These are phyloP conservation scores for Botryotinia convoluta DNA, from an alignment of 2,329 filamentous ascomycete species.

Conservation along the genomic window DNA sequence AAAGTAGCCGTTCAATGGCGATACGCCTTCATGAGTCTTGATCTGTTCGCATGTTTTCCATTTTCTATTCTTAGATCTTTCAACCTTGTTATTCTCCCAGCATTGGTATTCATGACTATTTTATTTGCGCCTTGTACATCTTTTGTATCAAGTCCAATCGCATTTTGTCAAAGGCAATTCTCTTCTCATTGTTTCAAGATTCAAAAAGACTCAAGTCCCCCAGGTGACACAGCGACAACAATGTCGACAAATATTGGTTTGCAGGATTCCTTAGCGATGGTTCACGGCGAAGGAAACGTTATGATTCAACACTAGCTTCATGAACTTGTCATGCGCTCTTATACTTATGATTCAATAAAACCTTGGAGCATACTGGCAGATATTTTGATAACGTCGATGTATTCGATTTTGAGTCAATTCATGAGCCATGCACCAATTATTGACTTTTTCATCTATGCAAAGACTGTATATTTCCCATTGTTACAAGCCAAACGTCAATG, in stretches of 20 bases:
- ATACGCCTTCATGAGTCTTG: neutral
- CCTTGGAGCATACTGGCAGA: neutral
- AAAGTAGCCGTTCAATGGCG: neutral
- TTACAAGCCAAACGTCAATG: neutral
- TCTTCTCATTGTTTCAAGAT: neutral
- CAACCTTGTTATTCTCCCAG: neutral
- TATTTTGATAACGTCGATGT: neutral
- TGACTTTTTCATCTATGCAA: neutral
- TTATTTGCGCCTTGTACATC: neutral
- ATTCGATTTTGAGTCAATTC: neutral
- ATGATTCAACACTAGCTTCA: neutral
- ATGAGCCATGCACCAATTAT: neutral
- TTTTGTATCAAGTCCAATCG: neutral
- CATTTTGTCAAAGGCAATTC: fast-evolving
- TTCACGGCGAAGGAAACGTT: neutral
- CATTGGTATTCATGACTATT: neutral
- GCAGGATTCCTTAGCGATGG: neutral
- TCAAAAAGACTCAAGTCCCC: neutral
- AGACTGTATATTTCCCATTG: neutral
- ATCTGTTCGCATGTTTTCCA: neutral
- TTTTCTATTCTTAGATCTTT: neutral
- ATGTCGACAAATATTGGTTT: neutral
- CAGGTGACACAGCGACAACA: neutral
- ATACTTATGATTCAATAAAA: neutral
- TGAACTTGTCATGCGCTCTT: neutral